Conservation (phyloP, 2,329 filamentous ascomycete genomes). For the Podosphaera aphanis region DNA sequence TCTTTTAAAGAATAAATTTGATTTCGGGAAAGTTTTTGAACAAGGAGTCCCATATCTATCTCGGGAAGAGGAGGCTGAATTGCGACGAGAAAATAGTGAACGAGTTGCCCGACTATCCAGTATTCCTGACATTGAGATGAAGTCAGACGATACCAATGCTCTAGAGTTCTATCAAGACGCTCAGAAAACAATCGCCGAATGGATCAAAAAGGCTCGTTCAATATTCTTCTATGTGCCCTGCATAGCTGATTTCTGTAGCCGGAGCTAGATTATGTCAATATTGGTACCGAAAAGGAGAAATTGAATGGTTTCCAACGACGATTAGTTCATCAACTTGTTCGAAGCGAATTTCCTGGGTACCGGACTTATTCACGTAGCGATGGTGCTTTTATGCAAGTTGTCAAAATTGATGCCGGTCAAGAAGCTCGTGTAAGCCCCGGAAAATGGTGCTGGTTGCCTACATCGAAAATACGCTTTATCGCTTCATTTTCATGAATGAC, state of each 20-base stretch:
- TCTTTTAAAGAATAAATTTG: conserved; percentile 31
- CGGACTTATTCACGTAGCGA: conserved; percentile 9
- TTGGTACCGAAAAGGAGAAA: conserved; percentile 18
- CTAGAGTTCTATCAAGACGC: conserved; percentile 10
- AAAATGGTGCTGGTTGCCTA: background rate
- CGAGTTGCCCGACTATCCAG: conserved; percentile 9
- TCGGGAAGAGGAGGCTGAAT: conserved; percentile 28
- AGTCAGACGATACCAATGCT: conserved; percentile 7
- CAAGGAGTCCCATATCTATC: conserved; percentile 39
- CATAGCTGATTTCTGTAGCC: conserved; percentile 4
- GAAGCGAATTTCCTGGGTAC: conserved; percentile 28
- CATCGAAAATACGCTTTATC: background rate
- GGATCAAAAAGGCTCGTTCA: conserved; percentile 5
- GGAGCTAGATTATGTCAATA: conserved; percentile 21
- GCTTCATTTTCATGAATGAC: background rate
- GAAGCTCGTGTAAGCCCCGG: conserved; percentile 10
- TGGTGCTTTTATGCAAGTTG: conserved; percentile 15
- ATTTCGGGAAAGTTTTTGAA: conserved; percentile 30
- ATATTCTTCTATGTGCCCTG: background rate
- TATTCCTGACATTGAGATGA: conserved; percentile 11
- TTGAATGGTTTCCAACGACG: conserved; percentile 38
- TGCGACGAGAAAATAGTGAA: conserved; percentile 17
- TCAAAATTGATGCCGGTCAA: conserved; percentile 7
- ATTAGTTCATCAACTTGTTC: conserved; percentile 41
- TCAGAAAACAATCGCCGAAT: conserved; percentile 9